Evolutionary conservation across 140 eudicot species (phyloP).

Genomic region (Oenanthe javanica): DNA sequence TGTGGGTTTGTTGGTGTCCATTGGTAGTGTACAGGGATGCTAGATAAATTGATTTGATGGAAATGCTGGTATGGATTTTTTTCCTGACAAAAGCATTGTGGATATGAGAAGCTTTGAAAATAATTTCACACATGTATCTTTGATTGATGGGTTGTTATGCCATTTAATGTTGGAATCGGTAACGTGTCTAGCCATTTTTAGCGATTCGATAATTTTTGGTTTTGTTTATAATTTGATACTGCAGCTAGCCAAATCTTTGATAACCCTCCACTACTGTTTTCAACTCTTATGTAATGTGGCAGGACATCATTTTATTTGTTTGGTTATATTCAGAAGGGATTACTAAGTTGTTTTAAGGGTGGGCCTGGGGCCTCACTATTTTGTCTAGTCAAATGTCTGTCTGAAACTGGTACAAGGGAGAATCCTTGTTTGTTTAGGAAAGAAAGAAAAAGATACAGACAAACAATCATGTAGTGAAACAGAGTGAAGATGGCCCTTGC

Average conservation of each 20-base stretch:
- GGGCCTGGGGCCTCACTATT: background rate
- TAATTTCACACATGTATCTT: background rate
- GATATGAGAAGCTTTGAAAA: background rate
- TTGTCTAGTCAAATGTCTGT: background rate
- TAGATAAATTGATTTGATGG: constrained; percentile 6
- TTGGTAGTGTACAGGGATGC: constrained; percentile 15
- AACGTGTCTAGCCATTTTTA: background rate
- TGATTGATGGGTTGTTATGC: background rate
- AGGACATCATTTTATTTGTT: background rate
- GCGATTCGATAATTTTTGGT: background rate
- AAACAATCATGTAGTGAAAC: no score
- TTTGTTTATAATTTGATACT: background rate
- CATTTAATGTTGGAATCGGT: background rate
- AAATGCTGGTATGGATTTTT: background rate
- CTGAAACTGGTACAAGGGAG: background rate
- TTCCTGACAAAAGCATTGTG: constrained; percentile 3
- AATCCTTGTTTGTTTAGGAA: background rate
- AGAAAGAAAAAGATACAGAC: background rate
- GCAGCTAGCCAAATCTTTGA: background rate
- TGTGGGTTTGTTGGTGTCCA: background rate
- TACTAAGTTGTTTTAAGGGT: background rate
- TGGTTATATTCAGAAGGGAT: background rate
- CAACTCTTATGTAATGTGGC: background rate
- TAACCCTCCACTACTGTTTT: background rate
- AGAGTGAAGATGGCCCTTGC: background rate